Evolutionary conservation across 345 rosid genomes (phyloP).

Genomic region (Erodium maritimum): DNA sequence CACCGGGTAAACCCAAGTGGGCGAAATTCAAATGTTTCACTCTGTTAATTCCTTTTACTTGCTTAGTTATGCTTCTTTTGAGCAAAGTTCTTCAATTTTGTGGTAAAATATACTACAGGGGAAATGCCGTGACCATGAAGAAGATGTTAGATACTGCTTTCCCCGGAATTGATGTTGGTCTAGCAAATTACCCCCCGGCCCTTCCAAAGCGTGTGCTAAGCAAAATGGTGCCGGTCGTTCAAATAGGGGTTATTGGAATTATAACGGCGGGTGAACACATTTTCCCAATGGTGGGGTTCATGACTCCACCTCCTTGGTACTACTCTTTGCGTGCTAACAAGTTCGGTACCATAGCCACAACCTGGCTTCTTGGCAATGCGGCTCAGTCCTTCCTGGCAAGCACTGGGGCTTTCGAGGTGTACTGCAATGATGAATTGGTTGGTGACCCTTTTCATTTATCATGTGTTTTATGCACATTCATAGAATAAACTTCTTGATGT

Average conservation of each 20-base stretch:
- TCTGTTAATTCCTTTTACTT: not conserved
- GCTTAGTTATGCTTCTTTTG: not conserved
- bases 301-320: conserved; percentile 64
- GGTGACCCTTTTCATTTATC: conserved; percentile 7
- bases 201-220: conserved; percentile 56
- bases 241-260: conserved; percentile 58
- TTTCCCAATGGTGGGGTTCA: conserved; percentile 60
- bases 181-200: conserved; percentile 70
- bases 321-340: conserved; percentile 59
- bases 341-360: conserved; percentile 75
- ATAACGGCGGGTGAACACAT: conserved; percentile 71
- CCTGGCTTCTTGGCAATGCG: conserved; percentile 82
- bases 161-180: conserved; percentile 66
- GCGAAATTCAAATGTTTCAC: not conserved
- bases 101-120: conserved; percentile 27
- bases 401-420: conserved; percentile 86
- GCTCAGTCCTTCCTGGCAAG: conserved; percentile 75
- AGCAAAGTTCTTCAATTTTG: not conserved
- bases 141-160: conserved; percentile 69
- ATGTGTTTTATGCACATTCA: not conserved
- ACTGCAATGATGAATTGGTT: conserved; percentile 55
- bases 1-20: no score
- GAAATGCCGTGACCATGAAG: conserved; percentile 66
- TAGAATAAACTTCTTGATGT: not conserved
- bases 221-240: conserved; percentile 56